Evolutionary conservation across 768 basidiomycete species (phyloP), one percentile per base, ranked within the genome.

Genomic region (Strobilomyces echinocephalus): DNA sequence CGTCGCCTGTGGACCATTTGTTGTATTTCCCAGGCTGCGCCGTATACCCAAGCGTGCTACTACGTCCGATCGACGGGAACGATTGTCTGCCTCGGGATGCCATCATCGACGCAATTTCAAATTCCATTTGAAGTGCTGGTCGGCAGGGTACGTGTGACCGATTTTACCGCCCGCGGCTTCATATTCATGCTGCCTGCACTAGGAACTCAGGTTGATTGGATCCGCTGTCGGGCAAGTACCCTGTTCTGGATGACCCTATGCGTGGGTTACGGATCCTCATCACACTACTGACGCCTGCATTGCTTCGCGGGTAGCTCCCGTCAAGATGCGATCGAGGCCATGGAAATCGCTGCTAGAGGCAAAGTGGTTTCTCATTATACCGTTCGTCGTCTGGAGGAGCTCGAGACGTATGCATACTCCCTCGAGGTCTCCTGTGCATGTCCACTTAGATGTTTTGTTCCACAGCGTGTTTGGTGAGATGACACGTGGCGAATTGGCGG

Each of bases 301-400:
- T 34, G 0, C 9, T 31, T 49, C 15, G 46, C 20, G 4, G 11
- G 26, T 31, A 73, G 76, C 12, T 67, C 71, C 55, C 63, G 73
- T 10, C 76, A 79, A 53, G 79, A 81, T 56, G 73, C 74, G 14
- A 63, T 73, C 50, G 77, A 80, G 59, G 76, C 79, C 2, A 60
- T 80, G 43, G 68, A 72, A 16, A 60, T 78, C 41, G 79, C 75
- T 14, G 73, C 70, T 8, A 58, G 64, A 21, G 76, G 75, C 16
- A 72, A 74, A 49, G 76, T 81, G 55, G 69, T 62, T 50, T 67
- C 68, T 48, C 52, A 58, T 21, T 69, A 66, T 39, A 52, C 54
- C 11, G 45, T 70, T 38, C 49, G 63, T 43, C 49, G 42, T 0
- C 58, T 76, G 33, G 58, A 62, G 9, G 64, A 71, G 34, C 57